Evolutionary conservation across 2,329 filamentous ascomycete genomes (phyloP), one percentile per base, ranked within the genome.

Genomic region (Talaromyces verruculosus): DNA sequence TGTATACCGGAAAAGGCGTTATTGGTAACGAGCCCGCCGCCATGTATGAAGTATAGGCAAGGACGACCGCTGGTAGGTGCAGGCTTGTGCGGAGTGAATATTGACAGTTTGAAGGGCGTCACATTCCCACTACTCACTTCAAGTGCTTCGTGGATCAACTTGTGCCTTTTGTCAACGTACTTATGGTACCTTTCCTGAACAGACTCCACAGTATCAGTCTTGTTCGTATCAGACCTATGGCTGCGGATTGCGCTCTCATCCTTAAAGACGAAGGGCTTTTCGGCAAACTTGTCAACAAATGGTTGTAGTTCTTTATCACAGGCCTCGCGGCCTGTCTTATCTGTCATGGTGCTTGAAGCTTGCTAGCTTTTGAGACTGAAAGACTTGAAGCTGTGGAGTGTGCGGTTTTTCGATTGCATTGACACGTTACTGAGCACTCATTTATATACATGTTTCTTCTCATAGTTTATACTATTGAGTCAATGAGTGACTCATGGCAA

Each of bases 21-120:
- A 17, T 39, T 39, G 28, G 4, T 25, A 37, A 62, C 30, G 8
- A 62, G 28, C 3, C 59, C 41, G 37, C 59, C 59, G 2, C 45
- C 59, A 33, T 62, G 59, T 6, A 62, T 62, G n/a, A 49, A 62
- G 43, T 62, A 62, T 3, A 62, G 11, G 22, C 41, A 49, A 8
- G 59, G 59, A 8, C 30, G 45, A 41, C 55, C 43, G 17, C 43
- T 39, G 58, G 11, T 64, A 64, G 19, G 58, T 5, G 51, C 22
- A 30, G 17, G 13, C 1, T 5, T n/a, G 2, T 35, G 13, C 10
- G 51, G 51, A 13, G 33, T 55, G 28, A 55, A 55, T n/a, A 55
- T 55, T 1, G 51, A 55, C 11, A 55, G 51, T 4, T 19, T 6
- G 19, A 45, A 45, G n/a, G 41, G 17, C 6, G 2, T 1, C 15